Evolutionary conservation across 768 basidiomycete species (phyloP), one percentile per base, ranked within the genome.

Genomic region (Crepidotus variabilis): DNA sequence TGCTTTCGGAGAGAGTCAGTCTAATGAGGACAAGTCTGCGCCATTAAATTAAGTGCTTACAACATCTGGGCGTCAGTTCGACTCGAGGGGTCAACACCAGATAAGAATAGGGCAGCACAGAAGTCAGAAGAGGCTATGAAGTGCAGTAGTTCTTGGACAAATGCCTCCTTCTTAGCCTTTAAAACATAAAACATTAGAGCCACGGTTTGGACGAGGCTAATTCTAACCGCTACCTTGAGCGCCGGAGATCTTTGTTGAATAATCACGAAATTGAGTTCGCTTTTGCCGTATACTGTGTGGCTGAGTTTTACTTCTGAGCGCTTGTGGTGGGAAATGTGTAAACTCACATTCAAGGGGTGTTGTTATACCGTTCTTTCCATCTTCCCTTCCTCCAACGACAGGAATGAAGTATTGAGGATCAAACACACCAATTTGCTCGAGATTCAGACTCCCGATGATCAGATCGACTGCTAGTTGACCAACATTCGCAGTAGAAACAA

Each of bases 181-280:
- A 36, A 21, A 52, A 51, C 53, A 58, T 51, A 36, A 48, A 32
- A 33, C 39, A 7, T 34, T 49, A 28, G 47, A 49, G 16, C 14
- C 32, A 1, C 51, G 8, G 50, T 11, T 47, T 21, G 33, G 54
- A 61, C 8, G 21, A 45, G 9, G 36, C 22, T 34, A 58, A 35
- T 33, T 32, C 14, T 32, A 35, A 43, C 33, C 57, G 75, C 35
- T 58, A 89, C 92, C 76, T 90, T 90, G 55, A 93, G 69, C 2
- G 83, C 82, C 14, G 91, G 92, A 18, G 92, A 92, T 56, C 90
- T 74, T 63, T 93, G 91, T 63, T 92, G 92, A 16, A 93, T 67
- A 48, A 90, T 74, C 35, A 82, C 74, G n/a, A 92, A 56, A 47
- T 78, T 68, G 50, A 70, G 60, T 4, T 72, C 75, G 32, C 73